A percentile compares a stretch with the other conserved stretches of the same genome.
phyloP scores from a whole-genome alignment of 768 basidiomycete genomes.

The Mycena belliarum region DNA sequence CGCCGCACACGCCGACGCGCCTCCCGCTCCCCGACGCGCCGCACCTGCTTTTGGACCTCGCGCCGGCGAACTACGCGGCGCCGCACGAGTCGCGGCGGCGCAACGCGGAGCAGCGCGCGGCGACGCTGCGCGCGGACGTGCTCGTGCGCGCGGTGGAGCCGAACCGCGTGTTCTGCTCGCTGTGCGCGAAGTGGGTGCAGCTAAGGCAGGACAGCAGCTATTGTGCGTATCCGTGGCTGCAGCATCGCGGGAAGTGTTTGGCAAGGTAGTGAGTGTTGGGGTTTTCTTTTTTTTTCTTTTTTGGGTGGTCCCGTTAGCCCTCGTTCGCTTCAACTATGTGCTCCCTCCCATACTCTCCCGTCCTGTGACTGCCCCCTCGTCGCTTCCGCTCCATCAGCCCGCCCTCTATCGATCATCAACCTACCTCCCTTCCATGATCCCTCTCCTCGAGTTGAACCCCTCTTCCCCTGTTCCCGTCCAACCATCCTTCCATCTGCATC shows the following conservation, averaged over 20 bases:
- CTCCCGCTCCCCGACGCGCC: conserved; percentile 36
- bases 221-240: conserved; percentile 81
- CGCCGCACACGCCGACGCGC: conserved; percentile 24
- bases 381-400: no score
- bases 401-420: no score
- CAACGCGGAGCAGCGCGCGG: conserved; percentile 79
- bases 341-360: no score
- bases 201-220: conserved; percentile 76
- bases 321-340: no score
- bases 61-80: conserved; percentile 56
- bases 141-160: conserved; percentile 73
- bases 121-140: conserved; percentile 64
- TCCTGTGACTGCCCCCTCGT: no score
- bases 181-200: conserved; percentile 85
- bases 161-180: conserved; percentile 69
- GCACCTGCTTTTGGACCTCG: conserved; percentile 53
- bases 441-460: conserved; percentile 5
- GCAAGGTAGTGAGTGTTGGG: conserved; percentile 59
- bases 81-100: conserved; percentile 67
- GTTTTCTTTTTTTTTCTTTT: neutral
- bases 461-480: no score
- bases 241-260: conserved; percentile 76
- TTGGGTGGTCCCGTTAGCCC: no score
- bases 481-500: no score
- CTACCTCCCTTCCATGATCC: neutral